Percentiles rank a stretch among this genome's conserved stretches.
phyloP scores from a whole-genome alignment of 331 rosid species.

The Phaseolus coccineus region DNA sequence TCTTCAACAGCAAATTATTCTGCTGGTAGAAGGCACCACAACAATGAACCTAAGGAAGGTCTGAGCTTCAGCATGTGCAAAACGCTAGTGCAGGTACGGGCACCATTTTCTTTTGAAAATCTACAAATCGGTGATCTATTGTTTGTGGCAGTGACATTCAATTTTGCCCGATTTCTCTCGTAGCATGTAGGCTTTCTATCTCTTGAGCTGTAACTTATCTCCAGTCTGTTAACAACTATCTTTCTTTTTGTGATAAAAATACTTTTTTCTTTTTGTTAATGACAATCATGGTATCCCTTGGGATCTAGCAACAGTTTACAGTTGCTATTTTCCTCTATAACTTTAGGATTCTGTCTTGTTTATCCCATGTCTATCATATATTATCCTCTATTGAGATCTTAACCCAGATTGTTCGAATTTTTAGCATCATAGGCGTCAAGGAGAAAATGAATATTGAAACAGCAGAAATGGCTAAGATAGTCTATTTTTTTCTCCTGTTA shows the following conservation, averaged over 20 bases:
- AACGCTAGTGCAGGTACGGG: constrained; percentile 67
- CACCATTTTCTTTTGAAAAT: not conserved
- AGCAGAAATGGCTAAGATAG: not conserved
- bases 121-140: not conserved
- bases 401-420: constrained; percentile 1
- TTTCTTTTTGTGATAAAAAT: not conserved
- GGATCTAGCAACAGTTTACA: constrained; percentile 5
- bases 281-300: not conserved
- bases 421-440: not conserved
- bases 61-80: constrained; percentile 78
- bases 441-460: constrained; percentile 7
- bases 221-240: not conserved
- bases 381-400: not conserved
- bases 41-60: constrained; percentile 58
- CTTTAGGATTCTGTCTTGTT: not conserved
- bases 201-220: not conserved
- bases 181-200: not conserved
- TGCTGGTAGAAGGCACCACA: constrained; percentile 51
- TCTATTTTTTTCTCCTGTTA: not conserved
- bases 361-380: not conserved
- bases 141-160: not conserved
- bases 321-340: not conserved
- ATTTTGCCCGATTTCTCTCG: not conserved
- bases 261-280: not conserved
- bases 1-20: constrained; percentile 41